Evolutionary conservation across 148 eudicot species (phyloP).

Genomic region (Persicaria tinctoria): DNA sequence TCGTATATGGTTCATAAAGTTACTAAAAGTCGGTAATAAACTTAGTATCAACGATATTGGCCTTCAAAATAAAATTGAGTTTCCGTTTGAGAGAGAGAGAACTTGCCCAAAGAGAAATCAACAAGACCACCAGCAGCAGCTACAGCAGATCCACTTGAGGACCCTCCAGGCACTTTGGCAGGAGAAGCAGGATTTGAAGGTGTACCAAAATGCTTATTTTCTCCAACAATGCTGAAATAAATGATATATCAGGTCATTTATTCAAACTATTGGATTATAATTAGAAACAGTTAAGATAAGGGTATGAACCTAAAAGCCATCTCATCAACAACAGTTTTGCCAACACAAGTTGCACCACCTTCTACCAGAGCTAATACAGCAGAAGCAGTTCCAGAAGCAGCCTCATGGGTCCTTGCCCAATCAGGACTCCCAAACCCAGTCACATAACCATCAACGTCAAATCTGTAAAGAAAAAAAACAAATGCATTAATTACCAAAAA

Average conservation of each 20-base stretch:
- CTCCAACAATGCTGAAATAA: conserved; percentile 68
- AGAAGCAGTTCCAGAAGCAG: conserved; percentile 64
- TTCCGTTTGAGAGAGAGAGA: conserved; percentile 6
- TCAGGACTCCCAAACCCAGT: conserved; percentile 88
- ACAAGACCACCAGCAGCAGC: conserved; percentile 84
- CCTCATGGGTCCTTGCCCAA: conserved; percentile 81
- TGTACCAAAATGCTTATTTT: conserved; percentile 72
- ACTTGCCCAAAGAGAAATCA: conserved; percentile 83
- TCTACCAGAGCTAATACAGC: conserved; percentile 75
- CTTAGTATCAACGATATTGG: not conserved
- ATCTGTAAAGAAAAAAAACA: conserved; percentile 33
- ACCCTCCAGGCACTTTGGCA: conserved; percentile 74
- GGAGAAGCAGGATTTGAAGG: conserved; percentile 82
- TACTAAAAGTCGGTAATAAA: not conserved
- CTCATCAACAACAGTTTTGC: conserved; percentile 82
- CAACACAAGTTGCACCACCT: conserved; percentile 93
- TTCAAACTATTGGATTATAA: not conserved
- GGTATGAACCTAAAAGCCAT: conserved; percentile 76
- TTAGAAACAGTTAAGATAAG: conserved; percentile 4
- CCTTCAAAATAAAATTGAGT: not conserved
- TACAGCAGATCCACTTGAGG: conserved; percentile 93
- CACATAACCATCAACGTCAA: conserved; percentile 72
- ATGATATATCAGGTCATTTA: conserved; percentile 13
- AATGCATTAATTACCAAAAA: not conserved
- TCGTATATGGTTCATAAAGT: not conserved